phyloP scores from a whole-genome alignment of 164 flowering plant genomes.

The Annona squamosa region DNA sequence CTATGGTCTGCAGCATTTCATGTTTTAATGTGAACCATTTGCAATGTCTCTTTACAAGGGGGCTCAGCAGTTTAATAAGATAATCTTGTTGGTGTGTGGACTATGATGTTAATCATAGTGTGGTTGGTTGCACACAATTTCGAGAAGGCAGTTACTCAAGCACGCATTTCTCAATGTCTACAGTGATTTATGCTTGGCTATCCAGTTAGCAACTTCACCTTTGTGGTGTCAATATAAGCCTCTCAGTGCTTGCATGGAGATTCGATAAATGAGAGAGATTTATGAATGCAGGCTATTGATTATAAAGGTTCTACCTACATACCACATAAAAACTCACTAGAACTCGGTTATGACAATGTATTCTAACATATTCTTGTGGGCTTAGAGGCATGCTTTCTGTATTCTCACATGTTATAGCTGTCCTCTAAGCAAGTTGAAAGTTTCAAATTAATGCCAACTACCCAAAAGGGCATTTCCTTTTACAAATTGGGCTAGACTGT shows the following conservation, averaged over 20 bases:
- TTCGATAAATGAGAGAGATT: neutral
- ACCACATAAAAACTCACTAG: neutral
- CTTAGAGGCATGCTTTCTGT: no score
- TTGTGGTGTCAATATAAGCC: neutral
- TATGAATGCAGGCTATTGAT: neutral
- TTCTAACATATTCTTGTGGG: no score
- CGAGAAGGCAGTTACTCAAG: neutral
- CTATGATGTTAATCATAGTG: neutral
- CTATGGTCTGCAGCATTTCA: neutral
- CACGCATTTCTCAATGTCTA: neutral
- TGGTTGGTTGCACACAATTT: neutral
- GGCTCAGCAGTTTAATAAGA: neutral
- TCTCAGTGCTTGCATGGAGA: neutral
- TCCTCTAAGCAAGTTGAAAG: neutral
- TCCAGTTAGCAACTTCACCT: neutral
- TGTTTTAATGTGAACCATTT: neutral
- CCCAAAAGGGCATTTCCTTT: neutral
- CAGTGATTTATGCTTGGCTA: neutral
- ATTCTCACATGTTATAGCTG: neutral
- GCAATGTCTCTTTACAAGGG: neutral
- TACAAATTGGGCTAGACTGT: neutral
- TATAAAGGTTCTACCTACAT: neutral
- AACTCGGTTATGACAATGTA: neutral
- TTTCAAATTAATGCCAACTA: neutral
- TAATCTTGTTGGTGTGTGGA: neutral